Evolutionary conservation across 176 grass and related monocot species (phyloP), one percentile per base, ranked within the genome.

Genomic region (Eragrostis nindensis): DNA sequence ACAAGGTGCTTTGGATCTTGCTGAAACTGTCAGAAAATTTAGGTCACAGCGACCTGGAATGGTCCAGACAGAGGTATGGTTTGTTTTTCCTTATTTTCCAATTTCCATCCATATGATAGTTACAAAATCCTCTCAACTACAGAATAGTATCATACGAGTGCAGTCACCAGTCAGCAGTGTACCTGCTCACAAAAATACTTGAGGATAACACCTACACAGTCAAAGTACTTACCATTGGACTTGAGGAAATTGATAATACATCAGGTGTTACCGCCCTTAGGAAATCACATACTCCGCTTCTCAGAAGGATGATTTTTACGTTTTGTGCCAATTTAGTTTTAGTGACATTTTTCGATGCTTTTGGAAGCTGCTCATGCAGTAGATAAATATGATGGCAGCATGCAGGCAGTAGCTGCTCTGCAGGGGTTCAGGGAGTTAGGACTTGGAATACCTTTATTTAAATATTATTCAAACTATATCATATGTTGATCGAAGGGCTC

Each of bases 61-160:
- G 90, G 92, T 95, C 48, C 92, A 93, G 60, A 95, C 92, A 77
- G 61, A 83, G 90, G 96, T 99, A 82, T 25, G 8, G 6, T 69
- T 71, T 44, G 38, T 66, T 47, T 67, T 63, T 54, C 38, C 38
- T 62, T 80, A 25, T 32, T 80, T 74, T 8, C 56, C n/a, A n/a
- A n/a, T n/a, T n/a, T n/a, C n/a, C n/a, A n/a, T n/a, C 42, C 68
- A 19, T 39, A 17, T 2, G 4, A 54, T 5, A 7, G 62, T 61
- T 52, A 2, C 38, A 54, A 14, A 53, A 75, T 85, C 19, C 70
- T 21, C 8, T 27, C 26, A 15, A 40, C 0, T 56, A 38, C 25
- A 66, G 25, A 48, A 55, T 83, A 65, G 47, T 78, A 66, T 83
- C 59, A 10, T 5, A 32, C 6, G 5, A 73, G 47, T 55, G 38